A percentile compares a stretch with the other conserved stretches of the same genome.
Evolutionary conservation across 192 early-diverging fungal genomes (phyloP).

Genomic region (Pecoramyces ruminantium): DNA sequence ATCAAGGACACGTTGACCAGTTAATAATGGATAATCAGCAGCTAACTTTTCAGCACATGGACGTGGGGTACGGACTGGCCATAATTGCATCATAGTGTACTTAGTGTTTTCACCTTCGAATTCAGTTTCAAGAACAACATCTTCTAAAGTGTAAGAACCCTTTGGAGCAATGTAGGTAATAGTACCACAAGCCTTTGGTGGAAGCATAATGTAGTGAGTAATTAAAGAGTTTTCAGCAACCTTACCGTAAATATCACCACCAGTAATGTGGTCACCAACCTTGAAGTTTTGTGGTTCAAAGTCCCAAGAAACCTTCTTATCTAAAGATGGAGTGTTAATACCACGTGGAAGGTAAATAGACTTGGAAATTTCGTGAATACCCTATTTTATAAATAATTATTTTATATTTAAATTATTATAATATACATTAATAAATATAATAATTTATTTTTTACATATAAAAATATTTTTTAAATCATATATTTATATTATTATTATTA

Average conservation of each 20-base stretch:
- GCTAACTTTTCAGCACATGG: slow-evolving; percentile 87
- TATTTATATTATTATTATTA: no score
- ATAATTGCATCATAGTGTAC: slow-evolving; percentile 93
- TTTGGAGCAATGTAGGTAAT: slow-evolving; percentile 88
- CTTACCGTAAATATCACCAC: slow-evolving; percentile 89
- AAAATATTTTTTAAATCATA: no score
- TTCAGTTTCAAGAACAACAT: slow-evolving; percentile 86
- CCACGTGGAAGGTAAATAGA: slow-evolving; percentile 99
- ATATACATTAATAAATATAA: no score
- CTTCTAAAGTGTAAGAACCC: slow-evolving; percentile 81
- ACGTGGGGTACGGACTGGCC: slow-evolving; percentile 94
- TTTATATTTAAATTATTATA: no score
- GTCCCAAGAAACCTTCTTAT: slow-evolving; percentile 80
- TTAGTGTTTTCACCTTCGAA: slow-evolving; percentile 86
- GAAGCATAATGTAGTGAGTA: slow-evolving; percentile 84
- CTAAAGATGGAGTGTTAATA: slow-evolving; percentile 92
- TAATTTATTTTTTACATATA: no score
- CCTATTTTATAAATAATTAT: no score
- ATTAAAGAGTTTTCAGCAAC: slow-evolving; percentile 93
- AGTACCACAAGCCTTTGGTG: slow-evolving; percentile 84
- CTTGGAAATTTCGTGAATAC: slow-evolving; percentile 78
- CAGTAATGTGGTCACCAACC: slow-evolving; percentile 93
- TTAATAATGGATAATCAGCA: slow-evolving; percentile 87
- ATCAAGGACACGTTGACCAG: slow-evolving; percentile 96
- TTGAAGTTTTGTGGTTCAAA: slow-evolving; percentile 86